phyloP scores from a whole-genome alignment of 495 filamentous ascomycete genomes.

The Friedmanniomyces endolithicus region DNA sequence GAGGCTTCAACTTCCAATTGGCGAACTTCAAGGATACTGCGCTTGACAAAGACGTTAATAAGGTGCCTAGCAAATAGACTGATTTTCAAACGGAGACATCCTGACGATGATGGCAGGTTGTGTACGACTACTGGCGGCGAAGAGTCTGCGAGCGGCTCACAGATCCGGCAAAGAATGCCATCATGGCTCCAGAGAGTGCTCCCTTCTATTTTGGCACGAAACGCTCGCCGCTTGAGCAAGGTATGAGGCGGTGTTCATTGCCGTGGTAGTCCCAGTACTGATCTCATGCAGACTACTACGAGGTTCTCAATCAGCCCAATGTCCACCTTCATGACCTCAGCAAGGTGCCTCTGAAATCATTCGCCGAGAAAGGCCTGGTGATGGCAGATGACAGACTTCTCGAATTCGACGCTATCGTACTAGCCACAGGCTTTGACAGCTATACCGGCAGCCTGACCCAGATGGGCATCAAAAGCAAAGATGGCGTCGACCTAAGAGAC shows the following conservation, averaged over 20 bases:
- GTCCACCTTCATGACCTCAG: conserved; percentile 16
- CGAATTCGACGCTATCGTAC: conserved; percentile 18
- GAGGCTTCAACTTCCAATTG: conserved; percentile 6
- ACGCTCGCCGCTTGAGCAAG: conserved; percentile 13
- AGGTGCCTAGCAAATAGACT: neutral
- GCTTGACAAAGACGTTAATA: conserved; percentile 14
- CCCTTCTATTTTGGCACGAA: conserved; percentile 16
- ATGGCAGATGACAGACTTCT: conserved; percentile 4
- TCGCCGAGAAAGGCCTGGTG: conserved; percentile 11
- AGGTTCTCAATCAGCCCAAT: conserved; percentile 18
- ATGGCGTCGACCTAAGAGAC: conserved; percentile 5
- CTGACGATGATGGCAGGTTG: neutral
- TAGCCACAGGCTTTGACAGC: conserved; percentile 22
- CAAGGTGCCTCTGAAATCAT: conserved; percentile 6
- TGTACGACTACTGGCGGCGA: conserved; percentile 12
- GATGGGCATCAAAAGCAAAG: conserved; percentile 10
- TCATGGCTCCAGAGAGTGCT: conserved; percentile 10
- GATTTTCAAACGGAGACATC: neutral
- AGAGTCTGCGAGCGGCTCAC: conserved; percentile 13
- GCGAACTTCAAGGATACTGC: conserved; percentile 7
- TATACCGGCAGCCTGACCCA: conserved; percentile 8
- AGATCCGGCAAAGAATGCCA: conserved; percentile 14
- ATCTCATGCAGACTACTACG: conserved; percentile 15
- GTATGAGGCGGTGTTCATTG: neutral
- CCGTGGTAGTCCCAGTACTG: neutral